phyloP scores from a whole-genome alignment of 225 moss, liverwort and hornwort species.

The Bryoerythrophyllum caledonicum region DNA sequence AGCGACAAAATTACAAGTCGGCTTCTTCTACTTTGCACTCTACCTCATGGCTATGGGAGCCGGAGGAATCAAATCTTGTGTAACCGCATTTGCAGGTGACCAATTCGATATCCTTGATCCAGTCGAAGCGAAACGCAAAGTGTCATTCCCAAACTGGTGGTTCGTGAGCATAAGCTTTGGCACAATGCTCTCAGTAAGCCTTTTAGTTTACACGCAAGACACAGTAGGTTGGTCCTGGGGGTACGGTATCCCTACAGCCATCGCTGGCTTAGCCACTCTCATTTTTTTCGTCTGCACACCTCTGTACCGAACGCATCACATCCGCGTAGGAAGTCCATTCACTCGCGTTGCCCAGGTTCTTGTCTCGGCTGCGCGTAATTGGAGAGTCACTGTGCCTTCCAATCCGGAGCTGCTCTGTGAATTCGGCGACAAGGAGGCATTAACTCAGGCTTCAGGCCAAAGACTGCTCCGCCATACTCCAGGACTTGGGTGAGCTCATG shows the following conservation, averaged over 20 bases:
- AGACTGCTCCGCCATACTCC: constrained; percentile 69
- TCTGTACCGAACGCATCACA: constrained; percentile 70
- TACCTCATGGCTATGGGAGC: constrained; percentile 98
- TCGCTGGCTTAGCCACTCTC: constrained; percentile 72
- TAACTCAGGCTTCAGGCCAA: constrained; percentile 52
- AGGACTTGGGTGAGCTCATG: constrained; percentile 63
- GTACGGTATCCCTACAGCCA: constrained; percentile 82
- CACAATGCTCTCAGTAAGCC: constrained; percentile 96
- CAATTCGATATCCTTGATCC: constrained; percentile 85
- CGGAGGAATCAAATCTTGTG: constrained; percentile 98
- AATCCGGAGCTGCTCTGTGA: constrained; percentile 77
- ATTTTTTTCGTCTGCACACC: constrained; percentile 76
- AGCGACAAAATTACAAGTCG: constrained; percentile 56
- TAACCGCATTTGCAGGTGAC: constrained; percentile 93
- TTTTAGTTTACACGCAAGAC: constrained; percentile 84
- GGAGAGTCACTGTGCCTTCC: constrained; percentile 63
- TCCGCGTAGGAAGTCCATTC: constrained; percentile 84
- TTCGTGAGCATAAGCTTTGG: constrained; percentile 99
- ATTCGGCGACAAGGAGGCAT: constrained; percentile 83
- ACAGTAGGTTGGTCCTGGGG: constrained; percentile 90
- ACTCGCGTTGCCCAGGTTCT: constrained; percentile 87
- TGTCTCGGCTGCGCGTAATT: constrained; percentile 67
- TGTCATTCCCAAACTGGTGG: constrained; percentile 99
- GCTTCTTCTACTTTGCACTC: constrained; percentile 87
- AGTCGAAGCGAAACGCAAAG: constrained; percentile 80